Evolutionary conservation across 2,329 filamentous ascomycete species (phyloP).

Genomic region (Ophiosphaerella herpotricha): DNA sequence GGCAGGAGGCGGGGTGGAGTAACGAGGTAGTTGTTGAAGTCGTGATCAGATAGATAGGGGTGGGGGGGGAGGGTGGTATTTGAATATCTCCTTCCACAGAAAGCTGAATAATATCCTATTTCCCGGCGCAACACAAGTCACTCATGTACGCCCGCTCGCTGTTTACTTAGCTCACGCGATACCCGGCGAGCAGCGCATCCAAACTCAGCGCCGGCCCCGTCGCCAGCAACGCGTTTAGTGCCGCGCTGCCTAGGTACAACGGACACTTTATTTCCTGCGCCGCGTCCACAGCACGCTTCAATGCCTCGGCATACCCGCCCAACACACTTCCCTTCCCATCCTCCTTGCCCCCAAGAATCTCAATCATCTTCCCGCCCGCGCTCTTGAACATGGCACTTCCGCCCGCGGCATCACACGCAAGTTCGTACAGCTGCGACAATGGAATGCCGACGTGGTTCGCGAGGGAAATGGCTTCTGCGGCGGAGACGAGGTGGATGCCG

Average conservation of each 20-base stretch:
- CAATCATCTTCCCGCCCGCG: constrained; percentile 38
- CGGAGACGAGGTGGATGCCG: constrained; percentile 43
- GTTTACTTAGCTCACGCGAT: constrained; percentile 13
- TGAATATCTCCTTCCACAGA: too few relatives aligned
- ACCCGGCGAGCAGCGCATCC: constrained; percentile 27
- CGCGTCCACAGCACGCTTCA: constrained; percentile 38
- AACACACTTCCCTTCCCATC: constrained; percentile 22
- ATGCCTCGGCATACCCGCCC: constrained; percentile 21
- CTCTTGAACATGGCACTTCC: constrained; percentile 43
- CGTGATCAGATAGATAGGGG: not conserved
- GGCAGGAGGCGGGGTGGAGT: constrained; percentile 72
- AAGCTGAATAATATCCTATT: too few relatives aligned
- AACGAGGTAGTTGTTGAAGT: not conserved
- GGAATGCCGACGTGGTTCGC: constrained; percentile 46
- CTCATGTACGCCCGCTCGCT: too few relatives aligned
- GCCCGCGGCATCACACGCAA: constrained; percentile 45
- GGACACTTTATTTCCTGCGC: constrained; percentile 44
- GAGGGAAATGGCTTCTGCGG: constrained; percentile 44
- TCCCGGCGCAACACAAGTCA: too few relatives aligned
- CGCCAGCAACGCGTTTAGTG: constrained; percentile 37
- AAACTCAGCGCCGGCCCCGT: constrained; percentile 29
- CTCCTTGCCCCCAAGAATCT: constrained; percentile 35
- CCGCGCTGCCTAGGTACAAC: constrained; percentile 38
- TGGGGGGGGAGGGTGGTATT: too few relatives aligned
- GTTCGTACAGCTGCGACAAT: constrained; percentile 41